These are phyloP conservation scores for Lichtheimia corymbifera DNA, from an alignment of 371 early-diverging fungal genomes.

Conservation along the genomic window DNA sequence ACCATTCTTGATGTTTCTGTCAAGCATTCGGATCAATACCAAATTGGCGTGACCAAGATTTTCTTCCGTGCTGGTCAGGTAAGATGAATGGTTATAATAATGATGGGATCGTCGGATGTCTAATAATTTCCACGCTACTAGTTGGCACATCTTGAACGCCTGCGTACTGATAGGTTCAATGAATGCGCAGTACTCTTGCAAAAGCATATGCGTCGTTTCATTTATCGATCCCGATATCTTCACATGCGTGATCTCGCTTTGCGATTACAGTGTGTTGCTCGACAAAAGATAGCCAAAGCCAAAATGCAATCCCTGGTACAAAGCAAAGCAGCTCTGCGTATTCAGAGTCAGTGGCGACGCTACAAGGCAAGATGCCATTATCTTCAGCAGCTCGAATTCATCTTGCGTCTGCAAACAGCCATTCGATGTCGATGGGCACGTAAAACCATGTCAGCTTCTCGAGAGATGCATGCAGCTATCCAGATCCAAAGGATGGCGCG, in stretches of 20 bases:
- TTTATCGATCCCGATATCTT: constrained; percentile 69
- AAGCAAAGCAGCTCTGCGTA: constrained; percentile 70
- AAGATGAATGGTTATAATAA: background rate
- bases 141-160: constrained; percentile 91
- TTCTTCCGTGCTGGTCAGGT: constrained; percentile 97
- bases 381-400: constrained; percentile 30
- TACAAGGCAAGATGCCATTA: constrained; percentile 63
- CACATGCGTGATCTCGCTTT: constrained; percentile 56
- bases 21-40: constrained; percentile 82
- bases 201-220: constrained; percentile 80
- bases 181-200: constrained; percentile 84
- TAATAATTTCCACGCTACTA: constrained; percentile 3
- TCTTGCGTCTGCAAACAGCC: constrained; percentile 41
- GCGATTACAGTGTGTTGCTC: constrained; percentile 59
- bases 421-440: constrained; percentile 63
- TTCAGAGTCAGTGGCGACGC: constrained; percentile 75
- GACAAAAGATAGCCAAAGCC: constrained; percentile 62
- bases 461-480: constrained; percentile 67
- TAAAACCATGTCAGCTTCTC: constrained; percentile 34
- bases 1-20: constrained; percentile 73
- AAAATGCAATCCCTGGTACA: constrained; percentile 54
- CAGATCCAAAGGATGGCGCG: constrained; percentile 70
- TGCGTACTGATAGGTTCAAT: constrained; percentile 77
- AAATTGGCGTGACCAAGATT: constrained; percentile 97
- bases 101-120: background rate